phyloP scores from a whole-genome alignment of 1,139 yeast species.

The Taphrina deformans region DNA sequence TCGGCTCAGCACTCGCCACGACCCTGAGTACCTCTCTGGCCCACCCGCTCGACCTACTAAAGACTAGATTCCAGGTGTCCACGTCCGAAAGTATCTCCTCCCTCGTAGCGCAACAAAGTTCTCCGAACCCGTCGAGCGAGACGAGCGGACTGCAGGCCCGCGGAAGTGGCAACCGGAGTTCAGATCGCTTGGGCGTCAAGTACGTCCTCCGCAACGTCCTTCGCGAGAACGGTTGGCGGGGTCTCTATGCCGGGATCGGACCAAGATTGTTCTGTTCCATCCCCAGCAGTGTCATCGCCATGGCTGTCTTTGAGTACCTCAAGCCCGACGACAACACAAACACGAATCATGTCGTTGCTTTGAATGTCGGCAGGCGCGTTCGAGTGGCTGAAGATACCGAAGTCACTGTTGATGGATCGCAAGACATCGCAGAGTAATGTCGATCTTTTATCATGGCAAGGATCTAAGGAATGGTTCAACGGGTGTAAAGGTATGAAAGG shows the following conservation, averaged over 20 bases:
- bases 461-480: too few species aligned
- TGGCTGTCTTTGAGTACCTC: conserved; percentile 35
- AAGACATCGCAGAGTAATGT: neutral
- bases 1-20: conserved; percentile 49
- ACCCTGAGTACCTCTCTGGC: conserved; percentile 47
- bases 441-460: too few species aligned
- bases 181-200: conserved; percentile 18
- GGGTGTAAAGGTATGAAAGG: too few species aligned
- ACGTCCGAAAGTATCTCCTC: conserved; percentile 16
- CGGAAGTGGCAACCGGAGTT: neutral
- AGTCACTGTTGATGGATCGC: neutral
- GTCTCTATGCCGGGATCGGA: conserved; percentile 33
- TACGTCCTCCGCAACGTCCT: conserved; percentile 29
- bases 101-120: neutral
- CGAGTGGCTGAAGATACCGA: conserved; percentile 1
- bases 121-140: neutral
- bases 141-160: neutral
- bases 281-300: conserved; percentile 35
- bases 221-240: conserved; percentile 30
- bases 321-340: conserved; percentile 26
- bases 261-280: conserved; percentile 30
- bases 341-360: neutral
- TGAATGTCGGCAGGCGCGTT: neutral
- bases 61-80: conserved; percentile 49
- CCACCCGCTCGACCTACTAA: conserved; percentile 50